Evolutionary conservation across 225 moss, liverwort and hornwort species (phyloP), one percentile per base, ranked within the genome.

Genomic region (Marchantia polymorpha): DNA sequence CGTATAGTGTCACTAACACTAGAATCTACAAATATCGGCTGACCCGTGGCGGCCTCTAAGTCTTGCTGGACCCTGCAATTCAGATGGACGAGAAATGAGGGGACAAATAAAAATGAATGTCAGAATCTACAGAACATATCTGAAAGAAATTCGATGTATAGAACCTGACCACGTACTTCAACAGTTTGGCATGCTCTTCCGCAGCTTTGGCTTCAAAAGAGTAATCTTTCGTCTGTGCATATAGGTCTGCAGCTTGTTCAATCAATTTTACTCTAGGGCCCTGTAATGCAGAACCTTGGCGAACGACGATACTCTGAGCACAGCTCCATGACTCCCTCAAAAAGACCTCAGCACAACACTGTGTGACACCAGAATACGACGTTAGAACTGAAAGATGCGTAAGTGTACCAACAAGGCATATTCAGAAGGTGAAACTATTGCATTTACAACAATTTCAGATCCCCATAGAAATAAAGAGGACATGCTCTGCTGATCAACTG

Each of bases 1-100:
- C 93, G 93, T 69, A 99, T 90, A 51, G 99, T 95, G 79, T 95
- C 99, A 89, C 93, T 95, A 59, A 99, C 88, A 85, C 99, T 99
- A 23, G 99, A 99, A 80, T 99, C 95, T 77, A 99, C 95, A 86
- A 99, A 99, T 66, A 91, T 92, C 25, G 89, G 84, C 78, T 93
- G 93, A 54, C 99, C 95, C 47, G 99, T 99, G 47, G 93, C 92
- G 31, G 89, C 92, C 89, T 99, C 99, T 75, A 94, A 85, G 59
- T 99, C 95, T 79, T 93, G 93, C 85, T 99, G 99, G 87, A 88
- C 86, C 84, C 96, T 96, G 89, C 71, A 55, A 30, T 72, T 29
- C 78, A 78, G 63, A 30, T 30, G 29, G 8, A 23, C 5, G 54
- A 54, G 10, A 10, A 12, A 53, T n/a, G 25, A 74, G 26, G 14